phyloP scores from a whole-genome alignment of 2,329 filamentous ascomycete species.

The Calonectria montana region DNA sequence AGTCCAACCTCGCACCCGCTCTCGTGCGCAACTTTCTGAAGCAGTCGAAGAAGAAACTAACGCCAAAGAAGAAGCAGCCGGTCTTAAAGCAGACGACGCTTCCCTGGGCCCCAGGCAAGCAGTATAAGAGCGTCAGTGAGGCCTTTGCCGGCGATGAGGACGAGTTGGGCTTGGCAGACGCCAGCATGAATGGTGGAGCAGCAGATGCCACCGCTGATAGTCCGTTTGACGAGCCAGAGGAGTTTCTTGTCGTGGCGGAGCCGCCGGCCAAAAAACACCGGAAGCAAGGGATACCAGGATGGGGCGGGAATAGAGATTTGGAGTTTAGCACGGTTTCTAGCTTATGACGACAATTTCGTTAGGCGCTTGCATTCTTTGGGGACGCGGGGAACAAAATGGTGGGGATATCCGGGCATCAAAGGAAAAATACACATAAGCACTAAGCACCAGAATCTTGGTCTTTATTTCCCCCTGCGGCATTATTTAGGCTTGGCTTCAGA shows the following conservation, averaged over 20 bases:
- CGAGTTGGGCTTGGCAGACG: not conserved
- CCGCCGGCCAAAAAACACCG: constrained; percentile 28
- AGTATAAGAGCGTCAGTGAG: constrained; percentile 46
- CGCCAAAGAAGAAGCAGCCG: constrained; percentile 27
- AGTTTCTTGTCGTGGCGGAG: constrained; percentile 47
- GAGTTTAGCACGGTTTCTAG: constrained; percentile 15
- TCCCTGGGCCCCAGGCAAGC: constrained; percentile 33
- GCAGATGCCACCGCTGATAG: not conserved
- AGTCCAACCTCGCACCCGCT: constrained; percentile 57
- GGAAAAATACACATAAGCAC: not conserved
- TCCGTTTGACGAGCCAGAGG: constrained; percentile 29
- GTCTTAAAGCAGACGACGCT: constrained; percentile 38
- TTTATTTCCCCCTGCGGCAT: not conserved
- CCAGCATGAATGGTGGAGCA: not conserved
- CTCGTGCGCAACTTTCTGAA: constrained; percentile 57
- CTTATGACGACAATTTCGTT: constrained; percentile 8
- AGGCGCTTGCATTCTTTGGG: not conserved
- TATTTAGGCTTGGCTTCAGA: not conserved
- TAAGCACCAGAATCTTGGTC: not conserved
- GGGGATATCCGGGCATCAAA: not conserved
- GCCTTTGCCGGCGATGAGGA: constrained; percentile 41
- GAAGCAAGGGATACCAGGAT: constrained; percentile 1
- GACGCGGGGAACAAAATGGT: not conserved
- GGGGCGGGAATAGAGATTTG: constrained; percentile 11
- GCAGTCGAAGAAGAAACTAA: constrained; percentile 32